Conservation (phyloP, 2,329 filamentous ascomycete genomes). For the Mycosphaerelloides madeirae region DNA sequence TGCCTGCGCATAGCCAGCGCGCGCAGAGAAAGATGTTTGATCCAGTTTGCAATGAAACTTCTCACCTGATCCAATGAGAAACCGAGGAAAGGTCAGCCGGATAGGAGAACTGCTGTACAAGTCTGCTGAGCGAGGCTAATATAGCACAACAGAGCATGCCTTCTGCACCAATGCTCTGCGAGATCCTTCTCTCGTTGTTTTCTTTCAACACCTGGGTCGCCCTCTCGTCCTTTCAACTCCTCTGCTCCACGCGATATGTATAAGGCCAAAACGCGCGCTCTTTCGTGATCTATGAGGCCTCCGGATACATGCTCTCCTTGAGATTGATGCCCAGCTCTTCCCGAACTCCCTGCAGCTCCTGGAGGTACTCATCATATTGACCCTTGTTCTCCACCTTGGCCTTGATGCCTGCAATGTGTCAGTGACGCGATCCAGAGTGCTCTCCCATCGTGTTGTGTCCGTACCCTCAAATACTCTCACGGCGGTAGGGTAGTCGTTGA, state of each 20-base stretch:
- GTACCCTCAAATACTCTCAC: slow-evolving; percentile 97
- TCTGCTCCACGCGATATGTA: slow-evolving; percentile 8
- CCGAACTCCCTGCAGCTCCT: slow-evolving; percentile 85
- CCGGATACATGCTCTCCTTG: slow-evolving; percentile 88
- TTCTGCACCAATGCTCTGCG: slow-evolving; percentile 8
- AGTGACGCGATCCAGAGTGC: slow-evolving; percentile 4
- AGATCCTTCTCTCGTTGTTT: slow-evolving; percentile 11
- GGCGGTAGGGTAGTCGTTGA: slow-evolving; percentile 97
- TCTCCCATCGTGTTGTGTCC: background rate
- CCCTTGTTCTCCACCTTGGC: slow-evolving; percentile 98
- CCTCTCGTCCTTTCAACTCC: slow-evolving; percentile 2
- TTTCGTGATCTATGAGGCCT: slow-evolving; percentile 27
- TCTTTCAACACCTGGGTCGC: slow-evolving; percentile 5
- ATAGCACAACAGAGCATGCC: slow-evolving; percentile 19
- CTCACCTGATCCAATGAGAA: background rate
- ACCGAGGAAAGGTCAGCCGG: slow-evolving; percentile 1
- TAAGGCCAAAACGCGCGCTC: slow-evolving; percentile 1
- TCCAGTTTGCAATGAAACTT: background rate
- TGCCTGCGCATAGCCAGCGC: no score
- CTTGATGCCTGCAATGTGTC: slow-evolving; percentile 69
- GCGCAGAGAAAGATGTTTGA: no score
- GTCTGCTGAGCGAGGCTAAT: slow-evolving; percentile 23
- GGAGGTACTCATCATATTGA: slow-evolving; percentile 95
- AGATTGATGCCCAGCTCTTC: slow-evolving; percentile 89
- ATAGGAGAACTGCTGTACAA: slow-evolving; percentile 20